Conservation (phyloP, 1,139 yeast genomes). For the Suzukiozyma palmioleophila region DNA sequence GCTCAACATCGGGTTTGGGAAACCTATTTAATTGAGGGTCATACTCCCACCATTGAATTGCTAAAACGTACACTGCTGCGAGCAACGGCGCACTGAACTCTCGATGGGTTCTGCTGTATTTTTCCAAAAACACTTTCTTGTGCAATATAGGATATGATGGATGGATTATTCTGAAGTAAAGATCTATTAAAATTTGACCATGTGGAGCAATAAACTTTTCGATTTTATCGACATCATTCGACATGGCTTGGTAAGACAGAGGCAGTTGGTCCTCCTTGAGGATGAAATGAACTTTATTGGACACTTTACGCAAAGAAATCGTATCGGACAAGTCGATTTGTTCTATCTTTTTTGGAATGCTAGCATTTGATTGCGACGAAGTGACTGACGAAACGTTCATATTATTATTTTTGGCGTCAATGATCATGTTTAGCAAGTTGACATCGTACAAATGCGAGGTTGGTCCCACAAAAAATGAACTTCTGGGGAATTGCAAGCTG, state of each 20-base stretch:
- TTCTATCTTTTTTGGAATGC: slow-evolving; percentile 41
- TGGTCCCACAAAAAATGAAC: slow-evolving; percentile 73
- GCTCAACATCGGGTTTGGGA: slow-evolving; percentile 61
- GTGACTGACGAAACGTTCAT: slow-evolving; percentile 9
- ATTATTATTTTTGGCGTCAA: slow-evolving; percentile 33
- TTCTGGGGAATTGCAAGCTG: slow-evolving; percentile 64
- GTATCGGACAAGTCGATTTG: slow-evolving; percentile 59
- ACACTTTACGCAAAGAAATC: slow-evolving; percentile 62
- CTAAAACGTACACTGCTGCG: slow-evolving; percentile 72
- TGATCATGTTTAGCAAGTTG: slow-evolving; percentile 50
- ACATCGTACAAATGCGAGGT: slow-evolving; percentile 63
- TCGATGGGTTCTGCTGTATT: slow-evolving; percentile 69
- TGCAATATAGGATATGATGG: slow-evolving; percentile 77
- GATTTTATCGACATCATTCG: slow-evolving; percentile 64
- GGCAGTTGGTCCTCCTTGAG: slow-evolving; percentile 70
- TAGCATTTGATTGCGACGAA: slow-evolving; percentile 2
- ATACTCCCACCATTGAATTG: slow-evolving; percentile 82
- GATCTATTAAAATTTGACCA: slow-evolving; percentile 66
- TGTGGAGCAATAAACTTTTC: slow-evolving; percentile 74
- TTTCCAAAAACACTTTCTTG: slow-evolving; percentile 71
- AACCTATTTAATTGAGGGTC: slow-evolving; percentile 62
- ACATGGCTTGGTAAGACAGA: slow-evolving; percentile 56
- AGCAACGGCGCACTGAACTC: slow-evolving; percentile 74
- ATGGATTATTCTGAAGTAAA: slow-evolving; percentile 71
- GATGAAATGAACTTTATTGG: slow-evolving; percentile 60